Evolutionary conservation across 2,329 filamentous ascomycete species (phyloP), one percentile per base, ranked within the genome.

Genomic region (Eurotiales sp.): DNA sequence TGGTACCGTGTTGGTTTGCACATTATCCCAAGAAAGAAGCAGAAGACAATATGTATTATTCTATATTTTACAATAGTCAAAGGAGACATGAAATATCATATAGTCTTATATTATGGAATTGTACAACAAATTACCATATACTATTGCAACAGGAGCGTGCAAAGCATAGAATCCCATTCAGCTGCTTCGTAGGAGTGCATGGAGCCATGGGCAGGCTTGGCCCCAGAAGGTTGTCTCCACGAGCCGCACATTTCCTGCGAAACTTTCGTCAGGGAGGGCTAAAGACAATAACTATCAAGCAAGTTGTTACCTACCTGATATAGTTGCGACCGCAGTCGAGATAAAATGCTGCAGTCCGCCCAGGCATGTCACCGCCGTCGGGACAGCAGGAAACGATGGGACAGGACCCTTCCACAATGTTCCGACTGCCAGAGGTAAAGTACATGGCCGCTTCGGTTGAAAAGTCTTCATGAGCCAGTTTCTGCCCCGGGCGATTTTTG

Each of bases 341-440:
- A 8, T 19, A 21, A 14, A 4, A 50, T 50, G 47, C 37, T 50
- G 22, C 30, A 37, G 29, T 39, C 47, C 22, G 19, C 47, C 10
- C 47, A 44, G 19, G 37, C 47, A n/a, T 44, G 47, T 23, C 19
- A 50, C 10, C n/a, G 27, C n/a, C 43, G 47, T 43, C 37, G 47
- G 30, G 47, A 44, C 6, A 17, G 47, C 27, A 44, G 37, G 21
- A 50, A 50, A 37, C 39, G 47, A 36, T 50, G 47, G 29, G 39
- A 44, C 39, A 50, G 27, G n/a, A 6, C 39, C 10, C 27, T 50
- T 14, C 47, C 47, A 4, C 25, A 37, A 34, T 50, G 47, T 21
- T 50, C 47, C 17, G 47, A 50, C 21, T 50, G 47, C 32, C 14
- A 23, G 40, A 50, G 47, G 47, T 37, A 46, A 27, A 27, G 5